Percentiles rank a stretch among this genome's conserved stretches.
Conservation (phyloP, 768 basidiomycete species). For the Stropharia rugosoannulata region DNA sequence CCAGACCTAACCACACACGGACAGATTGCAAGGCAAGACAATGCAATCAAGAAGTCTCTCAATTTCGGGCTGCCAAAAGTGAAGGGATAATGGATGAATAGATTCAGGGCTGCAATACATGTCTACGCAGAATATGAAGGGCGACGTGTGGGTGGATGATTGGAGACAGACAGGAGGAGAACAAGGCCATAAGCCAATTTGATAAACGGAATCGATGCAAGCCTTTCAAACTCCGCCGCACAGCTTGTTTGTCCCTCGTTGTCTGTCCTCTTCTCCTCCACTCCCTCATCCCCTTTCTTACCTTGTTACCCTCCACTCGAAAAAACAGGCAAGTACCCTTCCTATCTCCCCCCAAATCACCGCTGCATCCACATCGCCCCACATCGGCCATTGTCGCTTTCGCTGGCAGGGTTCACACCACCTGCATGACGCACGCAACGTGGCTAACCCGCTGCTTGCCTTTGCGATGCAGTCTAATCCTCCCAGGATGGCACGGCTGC, state of each 20-base stretch:
- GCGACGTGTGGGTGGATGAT: background rate
- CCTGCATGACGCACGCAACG: conserved; percentile 24
- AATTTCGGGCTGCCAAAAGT: background rate
- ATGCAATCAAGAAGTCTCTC: conserved; percentile 7
- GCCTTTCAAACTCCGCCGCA: conserved; percentile 54
- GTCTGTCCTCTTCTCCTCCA: conserved; percentile 33
- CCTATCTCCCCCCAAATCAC: background rate
- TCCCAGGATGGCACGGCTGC: conserved; percentile 2
- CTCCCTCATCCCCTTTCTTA: conserved; percentile 22
- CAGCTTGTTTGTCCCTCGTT: conserved; percentile 43
- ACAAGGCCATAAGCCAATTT: conserved; percentile 1
- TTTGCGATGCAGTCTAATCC: conserved; percentile 14
- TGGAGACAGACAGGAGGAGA: conserved; percentile 7
- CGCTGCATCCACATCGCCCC: conserved; percentile 7
- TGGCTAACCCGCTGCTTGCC: conserved; percentile 17
- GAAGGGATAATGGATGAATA: background rate
- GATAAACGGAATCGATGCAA: conserved; percentile 6
- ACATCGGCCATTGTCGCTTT: background rate
- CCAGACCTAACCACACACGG: background rate
- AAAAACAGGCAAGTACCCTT: conserved; percentile 21
- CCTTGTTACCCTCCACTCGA: conserved; percentile 8
- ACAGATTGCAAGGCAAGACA: background rate
- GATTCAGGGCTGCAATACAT: background rate
- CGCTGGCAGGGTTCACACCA: conserved; percentile 2
- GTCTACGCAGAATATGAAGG: background rate